A percentile compares a stretch with the other conserved stretches of the same genome.
phyloP scores from a whole-genome alignment of 139 green algal genomes.

The Pseudopediastrum boryanum region DNA sequence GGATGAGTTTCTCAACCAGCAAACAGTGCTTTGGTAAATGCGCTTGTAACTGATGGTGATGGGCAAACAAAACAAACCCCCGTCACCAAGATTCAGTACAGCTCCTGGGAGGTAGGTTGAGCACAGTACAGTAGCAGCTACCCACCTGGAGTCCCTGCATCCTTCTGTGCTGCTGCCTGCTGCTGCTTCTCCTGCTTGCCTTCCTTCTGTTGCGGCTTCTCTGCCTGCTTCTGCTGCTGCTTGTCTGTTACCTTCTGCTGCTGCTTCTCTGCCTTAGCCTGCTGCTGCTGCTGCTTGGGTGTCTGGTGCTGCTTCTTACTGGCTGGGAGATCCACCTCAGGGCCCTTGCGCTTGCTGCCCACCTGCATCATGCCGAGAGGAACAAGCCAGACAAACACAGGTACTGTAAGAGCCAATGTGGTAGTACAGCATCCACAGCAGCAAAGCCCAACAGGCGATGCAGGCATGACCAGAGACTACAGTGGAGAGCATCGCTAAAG shows the following conservation, averaged over 20 bases:
- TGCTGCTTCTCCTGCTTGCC: background rate
- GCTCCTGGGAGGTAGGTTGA: too few relatives aligned
- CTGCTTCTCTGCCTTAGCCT: background rate
- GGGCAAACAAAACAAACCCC: too few relatives aligned
- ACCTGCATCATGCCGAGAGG: background rate
- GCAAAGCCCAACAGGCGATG: too few relatives aligned
- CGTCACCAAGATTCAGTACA: too few relatives aligned
- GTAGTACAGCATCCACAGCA: too few relatives aligned
- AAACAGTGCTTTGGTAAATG: too few relatives aligned
- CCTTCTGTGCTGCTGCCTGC: background rate
- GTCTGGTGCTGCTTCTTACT: slow-evolving; percentile 18
- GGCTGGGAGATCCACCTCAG: slow-evolving; percentile 3
- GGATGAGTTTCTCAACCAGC: too few relatives aligned
- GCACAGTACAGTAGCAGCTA: too few relatives aligned
- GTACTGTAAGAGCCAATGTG: background rate
- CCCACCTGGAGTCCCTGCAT: too few relatives aligned
- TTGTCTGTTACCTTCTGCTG: slow-evolving; percentile 28
- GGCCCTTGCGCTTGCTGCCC: slow-evolving; percentile 9
- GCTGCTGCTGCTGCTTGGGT: background rate
- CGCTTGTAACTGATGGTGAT: too few relatives aligned
- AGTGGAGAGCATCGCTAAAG: too few relatives aligned
- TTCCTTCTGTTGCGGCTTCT: background rate
- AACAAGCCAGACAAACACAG: background rate
- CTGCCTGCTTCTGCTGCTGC: slow-evolving; percentile 13
- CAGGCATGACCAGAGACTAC: too few relatives aligned